phyloP scores from a whole-genome alignment of 2,329 filamentous ascomycete species.

The Phaeomoniella chlamydospora region DNA sequence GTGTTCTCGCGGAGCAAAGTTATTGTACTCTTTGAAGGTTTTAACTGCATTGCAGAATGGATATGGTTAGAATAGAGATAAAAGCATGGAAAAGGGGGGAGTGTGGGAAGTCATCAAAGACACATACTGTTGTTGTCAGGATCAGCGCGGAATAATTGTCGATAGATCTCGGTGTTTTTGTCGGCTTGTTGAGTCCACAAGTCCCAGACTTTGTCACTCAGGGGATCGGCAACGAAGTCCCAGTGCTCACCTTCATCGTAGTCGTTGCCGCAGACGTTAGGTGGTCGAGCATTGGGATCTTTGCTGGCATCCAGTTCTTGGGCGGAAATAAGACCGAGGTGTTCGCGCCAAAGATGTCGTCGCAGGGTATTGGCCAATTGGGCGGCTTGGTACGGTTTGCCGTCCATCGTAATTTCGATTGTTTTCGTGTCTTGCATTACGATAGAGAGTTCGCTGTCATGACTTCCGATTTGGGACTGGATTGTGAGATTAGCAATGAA shows the following conservation, averaged over 20 bases:
- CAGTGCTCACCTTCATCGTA: slow-evolving; percentile 59
- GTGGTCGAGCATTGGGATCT: slow-evolving; percentile 63
- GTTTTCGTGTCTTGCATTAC: slow-evolving; percentile 65
- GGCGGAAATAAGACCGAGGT: slow-evolving; percentile 67
- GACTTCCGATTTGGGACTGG: slow-evolving; percentile 63
- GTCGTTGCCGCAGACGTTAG: slow-evolving; percentile 54
- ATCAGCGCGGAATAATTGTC: slow-evolving; percentile 71
- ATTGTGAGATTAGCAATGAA: slow-evolving; percentile 19
- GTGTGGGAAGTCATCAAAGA: neutral
- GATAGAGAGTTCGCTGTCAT: slow-evolving; percentile 83
- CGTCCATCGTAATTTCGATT: slow-evolving; percentile 60
- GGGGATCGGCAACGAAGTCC: slow-evolving; percentile 57
- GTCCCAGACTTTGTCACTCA: slow-evolving; percentile 51
- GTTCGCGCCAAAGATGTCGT: slow-evolving; percentile 78
- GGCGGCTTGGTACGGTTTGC: slow-evolving; percentile 55
- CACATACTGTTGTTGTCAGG: slow-evolving; percentile 66
- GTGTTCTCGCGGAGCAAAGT: slow-evolving; percentile 52
- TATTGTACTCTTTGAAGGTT: slow-evolving; percentile 80
- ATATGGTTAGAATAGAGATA: too few relatives aligned
- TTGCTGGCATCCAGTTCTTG: slow-evolving; percentile 53
- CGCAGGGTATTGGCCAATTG: slow-evolving; percentile 69
- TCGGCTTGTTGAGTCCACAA: slow-evolving; percentile 62
- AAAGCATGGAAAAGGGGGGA: too few relatives aligned
- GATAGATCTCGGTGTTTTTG: slow-evolving; percentile 68
- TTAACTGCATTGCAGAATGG: slow-evolving; percentile 40